phyloP scores from a whole-genome alignment of 495 filamentous ascomycete genomes.

The Aspergillus nanangensis region DNA sequence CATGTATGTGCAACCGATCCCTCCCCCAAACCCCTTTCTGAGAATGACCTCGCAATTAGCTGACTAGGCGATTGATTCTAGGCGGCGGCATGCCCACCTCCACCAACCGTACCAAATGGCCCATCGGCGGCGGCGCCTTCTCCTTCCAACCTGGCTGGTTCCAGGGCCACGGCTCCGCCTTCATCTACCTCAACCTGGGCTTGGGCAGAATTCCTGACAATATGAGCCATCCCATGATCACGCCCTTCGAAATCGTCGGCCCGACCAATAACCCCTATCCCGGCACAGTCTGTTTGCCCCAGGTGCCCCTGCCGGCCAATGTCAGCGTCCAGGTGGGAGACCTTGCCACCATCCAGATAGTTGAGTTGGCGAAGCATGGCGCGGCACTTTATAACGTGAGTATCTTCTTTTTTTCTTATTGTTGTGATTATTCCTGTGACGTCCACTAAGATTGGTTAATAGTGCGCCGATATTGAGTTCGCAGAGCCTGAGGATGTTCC shows the following conservation, averaged over 20 bases:
- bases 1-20: constrained; percentile 59
- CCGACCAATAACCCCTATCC: constrained; percentile 77
- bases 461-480: constrained; percentile 93
- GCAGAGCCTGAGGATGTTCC: constrained; percentile 68
- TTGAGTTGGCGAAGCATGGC: constrained; percentile 86
- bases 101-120: constrained; percentile 88
- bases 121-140: constrained; percentile 77
- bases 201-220: constrained; percentile 80
- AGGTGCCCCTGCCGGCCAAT: constrained; percentile 80
- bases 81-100: constrained; percentile 81
- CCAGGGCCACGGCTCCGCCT: constrained; percentile 77
- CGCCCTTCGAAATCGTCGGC: constrained; percentile 81
- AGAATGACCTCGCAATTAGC: constrained; percentile 1
- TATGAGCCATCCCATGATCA: constrained; percentile 80
- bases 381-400: constrained; percentile 88
- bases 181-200: constrained; percentile 93
- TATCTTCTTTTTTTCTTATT: too few species aligned
- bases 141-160: constrained; percentile 95
- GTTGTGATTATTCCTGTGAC: neutral
- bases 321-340: constrained; percentile 71
- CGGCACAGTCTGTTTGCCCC: constrained; percentile 83
- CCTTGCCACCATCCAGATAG: constrained; percentile 90
- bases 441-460: constrained; percentile 3
- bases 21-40: neutral
- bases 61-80: constrained; percentile 31